phyloP scores from a whole-genome alignment of 192 early-diverging fungal genomes.

The Backusella tarrabulga region DNA sequence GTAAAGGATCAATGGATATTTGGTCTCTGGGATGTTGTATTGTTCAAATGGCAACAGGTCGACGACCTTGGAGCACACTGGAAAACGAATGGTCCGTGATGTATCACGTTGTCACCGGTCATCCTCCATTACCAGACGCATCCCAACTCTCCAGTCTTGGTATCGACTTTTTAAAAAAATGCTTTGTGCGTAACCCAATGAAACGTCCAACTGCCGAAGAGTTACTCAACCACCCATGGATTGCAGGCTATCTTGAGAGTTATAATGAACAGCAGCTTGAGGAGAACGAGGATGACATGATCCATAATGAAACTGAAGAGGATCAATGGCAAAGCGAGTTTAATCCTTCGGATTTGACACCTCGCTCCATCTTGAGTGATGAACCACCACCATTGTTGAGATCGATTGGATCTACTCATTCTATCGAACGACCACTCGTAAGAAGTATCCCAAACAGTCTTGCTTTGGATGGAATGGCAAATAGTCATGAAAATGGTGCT shows the following conservation, averaged over 20 bases:
- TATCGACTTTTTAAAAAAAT: conserved; percentile 73
- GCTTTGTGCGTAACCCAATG: conserved; percentile 72
- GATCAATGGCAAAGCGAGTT: neutral
- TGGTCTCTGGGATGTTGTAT: conserved; percentile 92
- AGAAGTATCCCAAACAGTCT: conserved; percentile 29
- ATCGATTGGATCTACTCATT: neutral
- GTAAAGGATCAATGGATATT: conserved; percentile 86
- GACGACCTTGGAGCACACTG: conserved; percentile 81
- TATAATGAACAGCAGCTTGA: neutral
- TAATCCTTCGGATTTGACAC: neutral
- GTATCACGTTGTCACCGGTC: conserved; percentile 81
- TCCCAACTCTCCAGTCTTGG: conserved; percentile 64
- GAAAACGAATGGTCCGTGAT: conserved; percentile 96
- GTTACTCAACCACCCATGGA: conserved; percentile 77
- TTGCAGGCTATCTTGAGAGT: conserved; percentile 42
- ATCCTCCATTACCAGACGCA: conserved; percentile 75
- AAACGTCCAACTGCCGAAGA: conserved; percentile 75
- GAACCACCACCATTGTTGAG: neutral
- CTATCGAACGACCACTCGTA: conserved; percentile 11
- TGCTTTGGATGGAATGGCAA: conserved; percentile 20
- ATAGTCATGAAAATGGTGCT: conserved; percentile 13
- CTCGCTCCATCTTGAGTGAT: neutral
- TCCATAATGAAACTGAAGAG: neutral
- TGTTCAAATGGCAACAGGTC: conserved; percentile 89
- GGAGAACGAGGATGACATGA: neutral